Conservation (phyloP, 2,329 filamentous ascomycete species). For the Ceratocystis huliohia region DNA sequence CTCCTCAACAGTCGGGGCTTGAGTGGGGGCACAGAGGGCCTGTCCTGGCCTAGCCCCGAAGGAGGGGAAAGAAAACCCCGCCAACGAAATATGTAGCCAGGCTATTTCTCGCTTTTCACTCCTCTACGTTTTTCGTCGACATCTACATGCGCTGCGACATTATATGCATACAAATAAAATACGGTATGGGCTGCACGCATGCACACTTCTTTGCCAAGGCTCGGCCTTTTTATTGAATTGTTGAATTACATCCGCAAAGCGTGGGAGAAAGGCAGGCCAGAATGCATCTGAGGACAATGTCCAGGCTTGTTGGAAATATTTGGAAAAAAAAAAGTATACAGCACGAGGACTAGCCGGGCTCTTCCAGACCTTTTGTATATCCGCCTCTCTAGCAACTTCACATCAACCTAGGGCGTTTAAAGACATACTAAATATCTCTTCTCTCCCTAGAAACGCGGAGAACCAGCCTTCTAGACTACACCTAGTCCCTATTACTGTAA, state of each 20-base stretch:
- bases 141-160: neutral
- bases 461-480: slow-evolving; percentile 1
- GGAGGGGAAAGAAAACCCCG: neutral
- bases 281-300: no score
- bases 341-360: neutral
- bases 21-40: neutral
- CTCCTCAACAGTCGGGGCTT: neutral
- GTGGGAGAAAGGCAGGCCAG: neutral
- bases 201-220: neutral
- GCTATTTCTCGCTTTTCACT: neutral
- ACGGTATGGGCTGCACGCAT: neutral
- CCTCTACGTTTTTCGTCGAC: neutral
- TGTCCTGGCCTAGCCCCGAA: no score
- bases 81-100: neutral
- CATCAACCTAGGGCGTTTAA: neutral
- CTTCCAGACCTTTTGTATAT: neutral
- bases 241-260: neutral
- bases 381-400: neutral
- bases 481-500: neutral
- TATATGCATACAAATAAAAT: neutral
- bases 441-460: neutral
- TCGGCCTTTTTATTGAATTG: neutral
- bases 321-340: no score
- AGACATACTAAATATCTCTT: neutral
- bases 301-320: no score